Evolutionary conservation across 2,329 filamentous ascomycete genomes (phyloP).

Genomic region (Blastomyces emzantsi): DNA sequence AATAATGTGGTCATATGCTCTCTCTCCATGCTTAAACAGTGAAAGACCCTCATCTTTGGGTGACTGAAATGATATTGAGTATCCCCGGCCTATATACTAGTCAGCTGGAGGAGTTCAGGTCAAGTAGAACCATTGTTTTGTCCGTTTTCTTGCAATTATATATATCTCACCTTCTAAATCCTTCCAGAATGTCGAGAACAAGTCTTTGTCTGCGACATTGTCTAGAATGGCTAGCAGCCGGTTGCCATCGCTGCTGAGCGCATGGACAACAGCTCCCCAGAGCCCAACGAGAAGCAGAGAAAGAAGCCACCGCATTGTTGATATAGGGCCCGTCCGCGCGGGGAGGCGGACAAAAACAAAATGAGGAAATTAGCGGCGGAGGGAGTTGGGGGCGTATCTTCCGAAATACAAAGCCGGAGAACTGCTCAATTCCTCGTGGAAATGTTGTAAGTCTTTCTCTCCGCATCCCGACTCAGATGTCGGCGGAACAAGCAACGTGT

Average conservation of each 20-base stretch:
- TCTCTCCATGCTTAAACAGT: constrained; percentile 78
- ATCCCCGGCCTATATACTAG: constrained; percentile 61
- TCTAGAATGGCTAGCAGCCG: constrained; percentile 81
- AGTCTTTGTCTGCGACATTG: constrained; percentile 66
- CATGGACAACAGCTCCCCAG: constrained; percentile 44
- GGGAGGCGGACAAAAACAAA: constrained; percentile 23
- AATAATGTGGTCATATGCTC: constrained; percentile 82
- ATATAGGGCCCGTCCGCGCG: constrained; percentile 21
- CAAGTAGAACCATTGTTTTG: neutral
- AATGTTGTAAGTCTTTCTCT: neutral
- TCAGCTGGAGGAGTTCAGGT: neutral
- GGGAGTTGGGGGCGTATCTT: neutral
- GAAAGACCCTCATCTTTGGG: constrained; percentile 69
- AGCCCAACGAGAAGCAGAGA: constrained; percentile 60
- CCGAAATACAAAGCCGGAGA: constrained; percentile 4
- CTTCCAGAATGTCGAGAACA: constrained; percentile 66
- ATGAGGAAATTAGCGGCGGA: constrained; percentile 14
- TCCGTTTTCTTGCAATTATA: neutral
- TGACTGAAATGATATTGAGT: constrained; percentile 68
- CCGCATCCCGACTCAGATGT: neutral
- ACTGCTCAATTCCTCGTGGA: neutral
- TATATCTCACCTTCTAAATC: constrained; percentile 38
- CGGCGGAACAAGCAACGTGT: constrained; percentile 36
- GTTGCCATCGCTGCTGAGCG: constrained; percentile 68
- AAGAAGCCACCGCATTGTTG: constrained; percentile 64